Base-by-base conservation (phyloP, 352 stramenopile species). In the Blastocystis sp. region DNA sequence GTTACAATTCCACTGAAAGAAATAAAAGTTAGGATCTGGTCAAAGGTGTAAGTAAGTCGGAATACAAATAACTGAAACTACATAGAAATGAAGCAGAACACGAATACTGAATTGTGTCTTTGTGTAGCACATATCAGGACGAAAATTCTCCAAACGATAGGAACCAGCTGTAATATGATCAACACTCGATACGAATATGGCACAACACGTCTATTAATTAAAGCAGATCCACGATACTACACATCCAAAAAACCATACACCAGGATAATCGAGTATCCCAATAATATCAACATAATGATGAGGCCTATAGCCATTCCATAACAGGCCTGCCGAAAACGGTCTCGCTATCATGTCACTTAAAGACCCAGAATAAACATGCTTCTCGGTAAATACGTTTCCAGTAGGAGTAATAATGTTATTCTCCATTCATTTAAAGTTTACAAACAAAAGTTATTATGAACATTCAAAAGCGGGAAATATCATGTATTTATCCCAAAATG, bases 21-120 rank as follows among this genome's bases (percentile, higher is more conserved):
- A n/a, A 85, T 53, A 20, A 66, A 3, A 64, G 20, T 41, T 18
- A 85, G 20, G 30, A 85, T 54, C 24, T 47, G 30, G 53, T 68
- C 50, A 13, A 85, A 20, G 3, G 11, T 34, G 24, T 53, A 85
- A 34, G 53, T 65, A 55, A 85, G 43, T 11, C 73, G 45, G 55
- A 85, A 85, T 7, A 85, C 5, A 18, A 65, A 53, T 11, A 85
- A 30, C 68, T 85, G 73, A 18, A 65, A 50, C 73, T 85, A 85
- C 0, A 65, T 53, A 41, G 9, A 4, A 65, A 13, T 54, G 3
- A 2, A 24, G 13, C 16, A 37, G 7, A 45, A 30, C 13, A 24
- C 1, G 8, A 53, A 20, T 66, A 85, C 73, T 30, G 59, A 54
- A 26, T 50, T 54, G 45, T 85, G 73, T 41, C 43, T 65, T 13